Conservation (phyloP, 2,329 filamentous ascomycete species). For the Pestalotiopsis sp. region DNA sequence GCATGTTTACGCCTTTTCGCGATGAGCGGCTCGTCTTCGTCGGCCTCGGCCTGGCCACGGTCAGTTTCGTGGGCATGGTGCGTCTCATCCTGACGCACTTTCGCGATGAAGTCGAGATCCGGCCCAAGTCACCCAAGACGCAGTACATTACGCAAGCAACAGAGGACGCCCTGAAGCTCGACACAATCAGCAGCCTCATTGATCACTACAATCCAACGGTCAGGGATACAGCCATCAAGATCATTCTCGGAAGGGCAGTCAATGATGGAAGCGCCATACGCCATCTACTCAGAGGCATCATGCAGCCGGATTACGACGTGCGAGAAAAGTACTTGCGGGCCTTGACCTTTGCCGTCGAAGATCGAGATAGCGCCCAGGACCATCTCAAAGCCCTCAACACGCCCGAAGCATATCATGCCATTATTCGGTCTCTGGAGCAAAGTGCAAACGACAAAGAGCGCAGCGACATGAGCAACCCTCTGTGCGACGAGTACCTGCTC, state of each 20-base stretch:
- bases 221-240: conserved; percentile 66
- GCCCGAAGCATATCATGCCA: conserved; percentile 53
- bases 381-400: conserved; percentile 52
- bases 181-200: conserved; percentile 69
- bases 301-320: conserved; percentile 59
- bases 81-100: conserved; percentile 60
- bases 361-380: conserved; percentile 36
- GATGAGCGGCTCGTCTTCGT: conserved; percentile 58
- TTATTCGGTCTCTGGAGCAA: conserved; percentile 63
- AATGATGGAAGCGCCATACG: conserved; percentile 58
- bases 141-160: conserved; percentile 77
- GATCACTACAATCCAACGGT: conserved; percentile 74
- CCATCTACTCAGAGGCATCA: conserved; percentile 59
- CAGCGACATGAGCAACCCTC: conserved; percentile 53
- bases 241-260: conserved; percentile 57
- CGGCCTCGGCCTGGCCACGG: conserved; percentile 59
- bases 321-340: conserved; percentile 60
- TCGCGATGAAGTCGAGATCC: conserved; percentile 68
- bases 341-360: conserved; percentile 57
- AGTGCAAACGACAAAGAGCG: conserved; percentile 52
- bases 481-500: conserved; percentile 65
- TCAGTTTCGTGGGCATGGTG: conserved; percentile 60
- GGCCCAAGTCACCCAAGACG: conserved; percentile 64
- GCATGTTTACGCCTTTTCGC: conserved; percentile 38
- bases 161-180: conserved; percentile 69